Evolutionary conservation across 805 yeast species (phyloP).

Genomic region (Wickerhamiella hasegawae): DNA sequence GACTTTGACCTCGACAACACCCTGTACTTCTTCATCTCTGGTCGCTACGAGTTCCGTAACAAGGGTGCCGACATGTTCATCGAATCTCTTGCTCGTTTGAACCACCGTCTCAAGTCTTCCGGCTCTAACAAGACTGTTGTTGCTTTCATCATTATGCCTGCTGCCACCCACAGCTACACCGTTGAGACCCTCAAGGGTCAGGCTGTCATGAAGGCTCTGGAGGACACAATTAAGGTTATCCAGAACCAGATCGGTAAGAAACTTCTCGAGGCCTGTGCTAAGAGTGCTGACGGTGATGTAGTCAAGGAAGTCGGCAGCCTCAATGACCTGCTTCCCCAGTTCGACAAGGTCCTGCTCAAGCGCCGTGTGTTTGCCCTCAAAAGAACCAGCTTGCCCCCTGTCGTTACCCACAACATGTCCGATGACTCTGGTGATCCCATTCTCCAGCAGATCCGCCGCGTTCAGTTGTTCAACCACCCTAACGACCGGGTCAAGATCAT

Average conservation of each 20-base stretch:
- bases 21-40: slow-evolving; percentile 88
- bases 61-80: slow-evolving; percentile 94
- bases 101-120: slow-evolving; percentile 65
- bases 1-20: slow-evolving; percentile 92
- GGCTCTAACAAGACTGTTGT: slow-evolving; percentile 86
- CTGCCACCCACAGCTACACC: slow-evolving; percentile 82
- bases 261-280: slow-evolving; percentile 78
- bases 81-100: slow-evolving; percentile 82
- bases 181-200: slow-evolving; percentile 93
- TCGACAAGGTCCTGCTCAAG: slow-evolving; percentile 77
- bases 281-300: slow-evolving; percentile 21
- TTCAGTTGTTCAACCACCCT: slow-evolving; percentile 76
- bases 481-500: slow-evolving; percentile 87
- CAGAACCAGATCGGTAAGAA: slow-evolving; percentile 76
- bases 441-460: slow-evolving; percentile 78
- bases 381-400: slow-evolving; percentile 80
- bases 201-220: slow-evolving; percentile 85
- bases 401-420: slow-evolving; percentile 92
- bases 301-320: slow-evolving; percentile 55
- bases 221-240: slow-evolving; percentile 74
- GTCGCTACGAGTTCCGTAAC: slow-evolving; percentile 90
- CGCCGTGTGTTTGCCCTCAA: slow-evolving; percentile 87
- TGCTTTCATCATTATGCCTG: slow-evolving; percentile 97
- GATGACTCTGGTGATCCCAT: slow-evolving; percentile 88
- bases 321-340: slow-evolving; percentile 68